These are phyloP conservation scores for Tolypocladium ovalisporum DNA, from an alignment of 2,329 filamentous ascomycete species.

Conservation along the genomic window DNA sequence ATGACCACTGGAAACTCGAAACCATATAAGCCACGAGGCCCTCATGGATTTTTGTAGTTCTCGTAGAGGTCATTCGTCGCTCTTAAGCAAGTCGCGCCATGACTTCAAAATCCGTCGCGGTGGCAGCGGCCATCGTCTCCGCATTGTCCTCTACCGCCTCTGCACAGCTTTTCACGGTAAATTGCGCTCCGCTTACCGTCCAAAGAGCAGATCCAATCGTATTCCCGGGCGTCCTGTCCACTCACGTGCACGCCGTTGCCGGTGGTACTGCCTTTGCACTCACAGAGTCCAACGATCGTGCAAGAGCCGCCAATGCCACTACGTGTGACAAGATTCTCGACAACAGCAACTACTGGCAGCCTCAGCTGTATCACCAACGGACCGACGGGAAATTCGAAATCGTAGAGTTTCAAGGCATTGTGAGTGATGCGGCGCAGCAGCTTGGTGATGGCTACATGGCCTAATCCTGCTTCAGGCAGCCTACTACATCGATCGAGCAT, in stretches of 20 bases:
- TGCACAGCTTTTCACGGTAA: conserved; percentile 15
- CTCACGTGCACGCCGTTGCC: conserved; percentile 50
- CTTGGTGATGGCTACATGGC: not conserved
- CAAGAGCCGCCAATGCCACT: conserved; percentile 47
- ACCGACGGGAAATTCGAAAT: conserved; percentile 43
- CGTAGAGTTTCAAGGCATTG: conserved; percentile 19
- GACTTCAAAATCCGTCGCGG: not conserved
- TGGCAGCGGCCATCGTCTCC: not conserved
- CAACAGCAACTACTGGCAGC: conserved; percentile 59
- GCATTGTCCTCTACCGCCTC: not conserved
- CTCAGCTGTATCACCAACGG: conserved; percentile 39
- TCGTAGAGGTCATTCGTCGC: not conserved
- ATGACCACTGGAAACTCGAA: not conserved
- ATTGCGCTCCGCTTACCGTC: conserved; percentile 13
- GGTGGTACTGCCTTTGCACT: conserved; percentile 52
- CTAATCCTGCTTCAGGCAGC: conserved; percentile 7
- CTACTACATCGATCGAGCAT: conserved; percentile 16
- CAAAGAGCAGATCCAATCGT: conserved; percentile 51
- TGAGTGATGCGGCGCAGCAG: conserved; percentile 3
- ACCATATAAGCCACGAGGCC: not conserved
- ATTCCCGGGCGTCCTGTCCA: conserved; percentile 37
- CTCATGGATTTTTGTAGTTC: not conserved
- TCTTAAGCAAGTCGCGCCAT: not conserved
- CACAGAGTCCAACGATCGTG: conserved; percentile 38
- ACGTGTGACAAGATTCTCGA: conserved; percentile 53